Evolutionary conservation across 257 asterid species (phyloP), one percentile per base, ranked within the genome.

Genomic region (Rauvolfia tetraphylla): DNA sequence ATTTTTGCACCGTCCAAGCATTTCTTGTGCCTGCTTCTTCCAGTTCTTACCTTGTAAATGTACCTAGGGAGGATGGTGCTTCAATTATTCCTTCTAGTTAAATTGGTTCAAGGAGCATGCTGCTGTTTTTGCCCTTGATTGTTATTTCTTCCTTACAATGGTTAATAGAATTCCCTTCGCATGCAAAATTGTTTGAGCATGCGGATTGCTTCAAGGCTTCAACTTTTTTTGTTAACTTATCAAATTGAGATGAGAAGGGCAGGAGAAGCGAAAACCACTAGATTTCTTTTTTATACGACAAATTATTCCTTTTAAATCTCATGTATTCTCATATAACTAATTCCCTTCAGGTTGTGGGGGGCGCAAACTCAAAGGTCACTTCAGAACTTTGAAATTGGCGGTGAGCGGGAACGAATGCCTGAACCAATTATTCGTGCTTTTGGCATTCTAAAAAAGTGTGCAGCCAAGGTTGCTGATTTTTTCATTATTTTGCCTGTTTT

Each of bases 321-420:
- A 44, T 23, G 33, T 39, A 38, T 7, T 68, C n/a, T 44, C 15
- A 67, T 68, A 39, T 76, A 29, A 39, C 6, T 61, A 39, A 62
- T 63, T 78, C 65, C 34, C 57, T 62, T 78, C 88, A 95, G 98
- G 85, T 85, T 95, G 85, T 93, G 98, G 97, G 99, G 97, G 56
- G 98, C 98, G 71, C 98, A 95, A 83, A 93, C 98, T 75, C 99
- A 95, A 81, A 86, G 99, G 78, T 95, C 98, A 3, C 81, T 95
- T 82, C 94, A 93, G 82, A 95, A 95, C 87, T 95, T 95, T 82
- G 99, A 95, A 59, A 95, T 95, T 75, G 98, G 99, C 34, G 97
- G 98, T 41, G 93, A 91, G 46, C 94, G 97, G 48, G 99, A 95
- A 79, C 86, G 97, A 80, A 95, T 95, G 98, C 99, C 99, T 10